Base-by-base conservation (phyloP, 1,284 basidiomycete genomes). In the Trichosporon sp. region DNA sequence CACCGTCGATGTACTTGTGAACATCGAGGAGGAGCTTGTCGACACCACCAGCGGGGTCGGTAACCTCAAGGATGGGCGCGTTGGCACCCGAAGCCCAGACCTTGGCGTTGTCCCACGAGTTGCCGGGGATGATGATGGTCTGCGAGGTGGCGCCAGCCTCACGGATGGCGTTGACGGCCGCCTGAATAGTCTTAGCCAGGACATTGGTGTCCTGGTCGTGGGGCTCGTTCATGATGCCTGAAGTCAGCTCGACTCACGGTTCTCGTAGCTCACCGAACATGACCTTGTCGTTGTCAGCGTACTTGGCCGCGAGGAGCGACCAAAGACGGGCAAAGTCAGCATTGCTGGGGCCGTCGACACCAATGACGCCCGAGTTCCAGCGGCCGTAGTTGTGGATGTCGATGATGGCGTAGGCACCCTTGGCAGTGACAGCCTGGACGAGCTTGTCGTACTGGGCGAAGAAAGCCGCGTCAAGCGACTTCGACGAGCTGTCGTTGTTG, bases 1-100 rank as follows among this genome's bases (percentile, higher is more conserved):
- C 88, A 68, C 83, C 84, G 79, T 90, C 89, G 73, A 89, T 86
- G 80, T 89, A 90, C 80, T 89, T 87, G 85, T 89, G 88, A 3
- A 89, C 88, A 85, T 90, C 89, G 75, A 90, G 87, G 76, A 90
- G 80, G 40, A 90, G 84, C 38, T 87, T 87, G 78, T 78, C 83
- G 1, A 81, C 84, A 11, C 59, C 59, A 48, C 87, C 86, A 43
- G 84, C 83, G n/a, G 88, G 88, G 78, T 90, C 88, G 0, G 86
- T 89, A 70, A 90, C 85, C 56, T 87, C 81, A 43, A 90, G 84
- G 7, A 83, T 65, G 43, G 81, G 72, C 61, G 70, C 78, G 65
- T 78, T 79, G 21, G 51, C 67, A n/a, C 88, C 89, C n/a, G 74
- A 71, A 10, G 74, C 74, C 78, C 77, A 81, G 10, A 59, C 66